Percentiles rank a stretch among this genome's conserved stretches.
Conservation (phyloP, 352 stramenopile genomes). For the Thraustotheca clavata region DNA sequence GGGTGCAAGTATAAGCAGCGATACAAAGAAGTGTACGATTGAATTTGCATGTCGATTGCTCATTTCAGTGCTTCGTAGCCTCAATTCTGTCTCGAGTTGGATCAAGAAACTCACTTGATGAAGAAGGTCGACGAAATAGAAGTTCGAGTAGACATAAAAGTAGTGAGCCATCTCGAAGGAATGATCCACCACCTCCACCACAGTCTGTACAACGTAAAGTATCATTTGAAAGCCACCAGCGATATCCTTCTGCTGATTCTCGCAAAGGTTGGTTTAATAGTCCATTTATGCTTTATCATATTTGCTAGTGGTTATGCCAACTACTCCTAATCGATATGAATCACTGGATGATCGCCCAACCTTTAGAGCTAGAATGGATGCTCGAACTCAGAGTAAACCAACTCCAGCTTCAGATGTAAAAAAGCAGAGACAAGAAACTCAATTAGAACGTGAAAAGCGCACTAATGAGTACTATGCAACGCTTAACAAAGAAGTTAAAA, state of each 20-base stretch:
- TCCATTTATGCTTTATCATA: too few relatives aligned
- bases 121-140: not conserved
- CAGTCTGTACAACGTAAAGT: not conserved
- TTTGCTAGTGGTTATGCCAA: too few relatives aligned
- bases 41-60: not conserved
- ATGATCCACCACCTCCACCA: not conserved
- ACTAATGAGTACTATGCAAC: conserved; percentile 46
- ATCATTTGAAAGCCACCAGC: not conserved
- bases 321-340: too few relatives aligned
- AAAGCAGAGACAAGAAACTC: conserved; percentile 24
- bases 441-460: conserved; percentile 38
- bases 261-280: too few relatives aligned
- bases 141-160: not conserved
- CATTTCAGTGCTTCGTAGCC: not conserved
- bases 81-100: conserved; percentile 5
- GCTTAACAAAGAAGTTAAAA: conserved; percentile 49
- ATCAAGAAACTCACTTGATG: too few relatives aligned
- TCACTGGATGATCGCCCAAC: too few relatives aligned
- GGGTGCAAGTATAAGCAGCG: not conserved
- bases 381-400: too few relatives aligned
- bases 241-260: not conserved
- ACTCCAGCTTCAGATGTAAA: too few relatives aligned
- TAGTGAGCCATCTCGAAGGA: not conserved
- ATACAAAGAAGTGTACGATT: not conserved
- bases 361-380: too few relatives aligned